Conservation (phyloP, 2,329 filamentous ascomycete genomes). For the Orbilia quercus region DNA sequence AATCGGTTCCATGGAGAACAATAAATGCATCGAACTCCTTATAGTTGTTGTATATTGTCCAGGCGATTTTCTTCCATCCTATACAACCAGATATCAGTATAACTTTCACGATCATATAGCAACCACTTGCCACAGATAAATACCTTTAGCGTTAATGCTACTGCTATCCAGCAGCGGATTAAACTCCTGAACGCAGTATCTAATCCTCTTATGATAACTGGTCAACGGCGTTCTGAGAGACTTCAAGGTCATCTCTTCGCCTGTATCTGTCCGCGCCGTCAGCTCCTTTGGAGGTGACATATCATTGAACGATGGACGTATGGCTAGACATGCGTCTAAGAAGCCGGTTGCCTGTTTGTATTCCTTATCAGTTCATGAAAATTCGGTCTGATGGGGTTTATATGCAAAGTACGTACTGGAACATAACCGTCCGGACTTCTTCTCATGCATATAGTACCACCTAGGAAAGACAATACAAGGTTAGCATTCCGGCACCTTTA, state of each 20-base stretch:
- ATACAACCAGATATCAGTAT: background rate
- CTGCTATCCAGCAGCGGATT: constrained; percentile 86
- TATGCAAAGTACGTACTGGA: constrained; percentile 68
- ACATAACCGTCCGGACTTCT: constrained; percentile 81
- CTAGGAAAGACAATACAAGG: constrained; percentile 59
- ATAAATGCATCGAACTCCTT: constrained; percentile 90
- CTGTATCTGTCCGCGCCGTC: constrained; percentile 68
- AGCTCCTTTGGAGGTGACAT: constrained; percentile 70
- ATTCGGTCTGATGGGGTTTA: too few species aligned
- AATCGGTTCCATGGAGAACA: constrained; percentile 90
- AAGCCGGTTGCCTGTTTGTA: constrained; percentile 71
- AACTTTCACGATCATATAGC: too few species aligned
- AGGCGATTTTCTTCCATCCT: constrained; percentile 86
- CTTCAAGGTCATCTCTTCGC: constrained; percentile 64
- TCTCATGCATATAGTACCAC: constrained; percentile 90
- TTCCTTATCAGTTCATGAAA: constrained; percentile 6
- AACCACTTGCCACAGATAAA: too few species aligned
- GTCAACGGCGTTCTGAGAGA: constrained; percentile 59
- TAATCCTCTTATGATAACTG: constrained; percentile 78
- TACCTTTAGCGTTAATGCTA: constrained; percentile 85
- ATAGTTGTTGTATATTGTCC: constrained; percentile 83
- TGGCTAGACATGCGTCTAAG: constrained; percentile 82
- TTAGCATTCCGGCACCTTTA: too few species aligned
- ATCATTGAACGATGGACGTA: constrained; percentile 87
- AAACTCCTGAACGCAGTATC: constrained; percentile 87